These are phyloP conservation scores for Paulownia fortunei DNA, from an alignment of 257 asterid species.

Conservation along the genomic window DNA sequence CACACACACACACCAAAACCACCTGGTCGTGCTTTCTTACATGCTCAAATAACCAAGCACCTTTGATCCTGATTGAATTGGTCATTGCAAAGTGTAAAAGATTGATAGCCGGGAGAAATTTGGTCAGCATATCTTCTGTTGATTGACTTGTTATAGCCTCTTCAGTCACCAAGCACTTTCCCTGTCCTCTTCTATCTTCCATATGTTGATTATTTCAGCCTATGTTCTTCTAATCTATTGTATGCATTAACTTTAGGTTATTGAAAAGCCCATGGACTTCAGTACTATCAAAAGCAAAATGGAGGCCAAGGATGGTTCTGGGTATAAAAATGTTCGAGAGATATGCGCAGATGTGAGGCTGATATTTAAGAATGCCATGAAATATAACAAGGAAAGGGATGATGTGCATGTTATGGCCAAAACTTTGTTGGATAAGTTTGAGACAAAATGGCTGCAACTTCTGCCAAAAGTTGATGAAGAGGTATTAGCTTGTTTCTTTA, in stretches of 20 bases:
- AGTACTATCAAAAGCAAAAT: constrained; percentile 82
- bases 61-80: background rate
- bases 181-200: background rate
- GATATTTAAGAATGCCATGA: constrained; percentile 92
- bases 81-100: background rate
- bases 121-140: background rate
- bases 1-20: too few relatives aligned
- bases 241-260: constrained; percentile 53
- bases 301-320: constrained; percentile 87
- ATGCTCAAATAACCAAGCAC: background rate
- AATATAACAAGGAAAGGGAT: constrained; percentile 77
- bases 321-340: constrained; percentile 85
- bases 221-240: constrained; percentile 21
- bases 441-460: constrained; percentile 88
- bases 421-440: constrained; percentile 79
- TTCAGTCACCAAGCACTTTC: background rate
- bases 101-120: background rate
- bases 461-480: constrained; percentile 95
- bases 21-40: background rate
- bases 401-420: constrained; percentile 92
- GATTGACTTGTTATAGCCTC: constrained; percentile 9
- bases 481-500: constrained; percentile 47
- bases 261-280: constrained; percentile 97
- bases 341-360: constrained; percentile 85
- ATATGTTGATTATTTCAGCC: background rate